Evolutionary conservation across 345 rosid genomes (phyloP).

Genomic region (Stellera chamaejasme): DNA sequence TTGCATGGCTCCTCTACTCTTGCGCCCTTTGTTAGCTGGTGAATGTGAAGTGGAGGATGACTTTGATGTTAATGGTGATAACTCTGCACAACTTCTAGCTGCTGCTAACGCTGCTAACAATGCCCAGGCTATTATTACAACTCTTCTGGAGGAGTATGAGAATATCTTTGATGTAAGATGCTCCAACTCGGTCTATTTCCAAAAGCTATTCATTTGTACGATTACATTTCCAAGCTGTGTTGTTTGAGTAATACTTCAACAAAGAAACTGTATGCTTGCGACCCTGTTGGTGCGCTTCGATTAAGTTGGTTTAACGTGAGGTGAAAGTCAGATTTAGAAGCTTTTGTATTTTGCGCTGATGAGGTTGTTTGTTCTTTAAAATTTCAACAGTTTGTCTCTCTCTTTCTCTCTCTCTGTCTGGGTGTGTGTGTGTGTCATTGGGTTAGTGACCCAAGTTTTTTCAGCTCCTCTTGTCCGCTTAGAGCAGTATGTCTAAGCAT

Average conservation of each 20-base stretch:
- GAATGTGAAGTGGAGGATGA: constrained; percentile 95
- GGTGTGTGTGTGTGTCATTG: background rate
- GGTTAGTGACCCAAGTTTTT: no score
- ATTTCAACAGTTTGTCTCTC: no score
- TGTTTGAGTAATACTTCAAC: no score
- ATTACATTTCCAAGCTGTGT: no score
- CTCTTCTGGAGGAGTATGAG: constrained; percentile 83
- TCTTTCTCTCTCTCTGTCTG: background rate
- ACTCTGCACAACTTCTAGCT: constrained; percentile 98
- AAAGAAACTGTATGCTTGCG: no score
- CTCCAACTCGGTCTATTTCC: constrained; percentile 11
- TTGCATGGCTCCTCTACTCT: constrained; percentile 97
- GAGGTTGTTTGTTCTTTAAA: no score
- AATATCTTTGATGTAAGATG: constrained; percentile 83
- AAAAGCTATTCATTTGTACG: no score
- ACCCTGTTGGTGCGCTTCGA: no score
- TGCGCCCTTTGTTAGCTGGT: constrained; percentile 93
- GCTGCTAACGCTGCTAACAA: constrained; percentile 98
- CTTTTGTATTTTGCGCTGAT: no score
- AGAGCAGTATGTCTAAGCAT: background rate
- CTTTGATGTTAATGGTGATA: constrained; percentile 74
- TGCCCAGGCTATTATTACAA: constrained; percentile 81
- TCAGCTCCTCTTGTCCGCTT: no score
- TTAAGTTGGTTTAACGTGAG: no score
- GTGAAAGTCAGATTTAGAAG: no score